Base-by-base conservation (phyloP, 2,329 filamentous ascomycete species). In the Furcasterigmium sp. region DNA sequence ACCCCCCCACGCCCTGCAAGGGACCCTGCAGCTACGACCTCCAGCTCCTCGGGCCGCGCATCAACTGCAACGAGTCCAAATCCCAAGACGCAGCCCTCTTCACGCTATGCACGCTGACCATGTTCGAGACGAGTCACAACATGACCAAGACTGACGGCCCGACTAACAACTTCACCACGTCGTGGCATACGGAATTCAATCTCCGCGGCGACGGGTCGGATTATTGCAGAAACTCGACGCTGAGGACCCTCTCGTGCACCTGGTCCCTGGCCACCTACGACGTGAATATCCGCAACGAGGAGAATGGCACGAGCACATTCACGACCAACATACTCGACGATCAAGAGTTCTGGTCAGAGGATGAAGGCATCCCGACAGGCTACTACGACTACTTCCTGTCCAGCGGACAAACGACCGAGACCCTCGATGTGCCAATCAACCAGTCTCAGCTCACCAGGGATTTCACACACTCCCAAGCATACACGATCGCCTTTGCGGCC, bases 11-110 rank as follows among this genome's bases (percentile, higher is more conserved):
- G 3, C 42, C 42, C 13, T 44, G 37, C 17, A 36, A 13, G 5
- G 37, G 29, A 4, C 37, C 42, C 15, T 44, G 37, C n/a, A 26
- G 18, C 15, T 44, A 40, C 19, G 20, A 14, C 35, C 28, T 43
- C 14, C 8, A 28, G 8, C 8, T 32, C 18, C 25, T 28, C 11
- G 26, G 35, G 3, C 37, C 37, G 9, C 15, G 15, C 4, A 29
- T 39, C 37, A 14, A 39, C 5, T 39, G 37, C 25, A 18, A 39
- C 5, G 25, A 39, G 15, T 14, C 19, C 9, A 18, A 28, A 15
- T 23, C 8, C 4, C 14, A 15, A 5, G 20, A 39, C 9, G 10
- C 19, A n/a, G 9, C 37, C 8, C 23, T 39, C 6, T 39, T 39
- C 5, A 13, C 19, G 17, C 37, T 25, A 3, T 39, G 37, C 37